Evolutionary conservation across 176 grass and related monocot genomes (phyloP), one percentile per base, ranked within the genome.

Genomic region (Raddia guianensis): DNA sequence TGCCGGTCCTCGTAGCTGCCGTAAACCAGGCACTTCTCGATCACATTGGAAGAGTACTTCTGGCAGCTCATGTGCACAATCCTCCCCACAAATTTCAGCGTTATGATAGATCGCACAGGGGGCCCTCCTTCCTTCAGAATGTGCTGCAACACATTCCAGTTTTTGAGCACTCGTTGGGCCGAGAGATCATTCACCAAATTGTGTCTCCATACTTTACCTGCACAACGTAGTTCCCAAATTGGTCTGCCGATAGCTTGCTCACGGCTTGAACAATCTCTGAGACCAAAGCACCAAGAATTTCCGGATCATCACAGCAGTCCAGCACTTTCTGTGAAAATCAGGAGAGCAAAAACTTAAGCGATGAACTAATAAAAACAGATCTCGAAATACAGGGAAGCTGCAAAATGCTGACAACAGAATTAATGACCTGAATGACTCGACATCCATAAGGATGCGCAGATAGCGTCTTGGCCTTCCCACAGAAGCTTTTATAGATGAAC

Each of bases 351-450:
- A 5, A 1, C 2, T 40, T n/a, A 20, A 58, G 40, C 33, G 8
- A 52, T 8, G 3, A 18, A 43, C 3, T 45, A n/a, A 70, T 32
- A 27, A 33, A 48, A 47, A 27, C 5, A 70, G 4, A 71, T 4
- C 27, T 61, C 44, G 59, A 51, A 66, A 35, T 12, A 75, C 19
- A 64, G 15, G 8, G 3, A 77, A 77, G 16, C 16, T 15, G 11
- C 20, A 6, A 27, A 8, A 82, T 78, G 49, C 12, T 2, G 7
- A 67, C 21, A 14, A 6, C 3, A 14, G 52, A 44, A 49, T 63
- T 58, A 62, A 54, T 40, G 63, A 97, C 93, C 90, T 93, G 76
- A 47, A 97, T 56, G 5, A 97, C 86, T 49, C 82, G 90, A 55
- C 71, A 86, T 14, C 84, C 80, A 37, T 79, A 89, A 32, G 63